phyloP scores from a whole-genome alignment of 306 rosid genomes.

The Rosa rugosa region DNA sequence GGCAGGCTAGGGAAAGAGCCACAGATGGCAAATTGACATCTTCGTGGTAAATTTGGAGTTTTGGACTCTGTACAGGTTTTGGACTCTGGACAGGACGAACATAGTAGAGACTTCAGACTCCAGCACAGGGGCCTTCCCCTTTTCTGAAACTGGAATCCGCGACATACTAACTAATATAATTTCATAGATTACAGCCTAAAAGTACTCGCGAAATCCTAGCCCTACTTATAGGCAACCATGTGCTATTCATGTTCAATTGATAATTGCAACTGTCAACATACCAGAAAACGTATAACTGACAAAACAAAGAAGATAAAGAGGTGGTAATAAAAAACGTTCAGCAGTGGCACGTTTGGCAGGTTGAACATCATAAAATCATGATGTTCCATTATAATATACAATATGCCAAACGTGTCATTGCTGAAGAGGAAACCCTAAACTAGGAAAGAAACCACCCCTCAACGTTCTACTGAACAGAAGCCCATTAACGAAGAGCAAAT shows the following conservation, averaged over 20 bases:
- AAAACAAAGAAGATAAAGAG: background rate
- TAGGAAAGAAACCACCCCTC: background rate
- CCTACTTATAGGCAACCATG: background rate
- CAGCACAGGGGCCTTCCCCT: background rate
- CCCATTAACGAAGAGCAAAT: constrained; percentile 25
- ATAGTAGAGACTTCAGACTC: background rate
- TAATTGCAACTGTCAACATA: no score
- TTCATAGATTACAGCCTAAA: no score
- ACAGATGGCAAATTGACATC: no score
- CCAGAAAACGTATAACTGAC: background rate
- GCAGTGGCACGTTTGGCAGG: background rate
- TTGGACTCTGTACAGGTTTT: no score
- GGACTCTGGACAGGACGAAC: no score
- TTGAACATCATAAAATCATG: background rate
- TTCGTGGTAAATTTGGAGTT: no score
- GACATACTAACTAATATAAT: background rate
- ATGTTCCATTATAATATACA: background rate
- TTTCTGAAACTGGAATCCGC: background rate
- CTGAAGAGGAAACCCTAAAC: background rate
- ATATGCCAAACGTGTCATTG: background rate
- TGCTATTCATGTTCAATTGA: background rate
- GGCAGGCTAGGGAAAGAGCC: no score
- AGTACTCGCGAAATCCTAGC: background rate
- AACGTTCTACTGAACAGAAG: background rate
- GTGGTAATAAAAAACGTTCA: background rate